Evolutionary conservation across 768 basidiomycete species (phyloP).

Genomic region (Pleurotus giganteus): DNA sequence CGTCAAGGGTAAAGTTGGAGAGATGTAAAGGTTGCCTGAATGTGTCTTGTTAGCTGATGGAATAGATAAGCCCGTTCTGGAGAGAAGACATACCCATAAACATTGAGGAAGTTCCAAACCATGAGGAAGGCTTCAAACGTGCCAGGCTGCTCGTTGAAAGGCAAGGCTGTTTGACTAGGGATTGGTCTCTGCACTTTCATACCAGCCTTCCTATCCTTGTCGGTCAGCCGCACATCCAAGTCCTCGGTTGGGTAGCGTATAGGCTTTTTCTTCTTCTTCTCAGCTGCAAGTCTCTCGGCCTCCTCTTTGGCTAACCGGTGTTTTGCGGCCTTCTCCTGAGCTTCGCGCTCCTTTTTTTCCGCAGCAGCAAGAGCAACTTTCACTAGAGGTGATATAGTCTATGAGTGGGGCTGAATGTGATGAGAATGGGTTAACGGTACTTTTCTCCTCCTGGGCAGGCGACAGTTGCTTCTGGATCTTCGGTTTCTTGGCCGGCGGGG

Average conservation of each 20-base stretch:
- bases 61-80: conserved; percentile 2
- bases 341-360: conserved; percentile 69
- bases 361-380: conserved; percentile 31
- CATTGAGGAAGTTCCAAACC: conserved; percentile 92
- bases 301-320: conserved; percentile 67
- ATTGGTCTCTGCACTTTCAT: conserved; percentile 64
- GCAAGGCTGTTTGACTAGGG: conserved; percentile 58
- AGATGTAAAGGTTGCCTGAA: conserved; percentile 81
- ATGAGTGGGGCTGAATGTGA: conserved; percentile 9
- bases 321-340: conserved; percentile 66
- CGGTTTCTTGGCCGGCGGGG: conserved; percentile 67
- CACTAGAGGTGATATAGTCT: conserved; percentile 22
- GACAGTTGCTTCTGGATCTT: conserved; percentile 65
- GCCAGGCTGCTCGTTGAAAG: conserved; percentile 62
- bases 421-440: conserved; percentile 31
- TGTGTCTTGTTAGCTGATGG: conserved; percentile 11
- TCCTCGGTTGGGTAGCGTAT: conserved; percentile 93
- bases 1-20: conserved; percentile 89
- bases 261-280: conserved; percentile 87
- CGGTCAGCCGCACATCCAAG: conserved; percentile 74
- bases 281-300: conserved; percentile 65
- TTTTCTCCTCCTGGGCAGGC: conserved; percentile 71
- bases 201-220: conserved; percentile 83
- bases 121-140: conserved; percentile 85
- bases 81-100: conserved; percentile 73